Percentiles rank a stretch among this genome's conserved stretches.
Conservation (phyloP, 768 basidiomycete genomes). For the Pleurotus ostreatus region DNA sequence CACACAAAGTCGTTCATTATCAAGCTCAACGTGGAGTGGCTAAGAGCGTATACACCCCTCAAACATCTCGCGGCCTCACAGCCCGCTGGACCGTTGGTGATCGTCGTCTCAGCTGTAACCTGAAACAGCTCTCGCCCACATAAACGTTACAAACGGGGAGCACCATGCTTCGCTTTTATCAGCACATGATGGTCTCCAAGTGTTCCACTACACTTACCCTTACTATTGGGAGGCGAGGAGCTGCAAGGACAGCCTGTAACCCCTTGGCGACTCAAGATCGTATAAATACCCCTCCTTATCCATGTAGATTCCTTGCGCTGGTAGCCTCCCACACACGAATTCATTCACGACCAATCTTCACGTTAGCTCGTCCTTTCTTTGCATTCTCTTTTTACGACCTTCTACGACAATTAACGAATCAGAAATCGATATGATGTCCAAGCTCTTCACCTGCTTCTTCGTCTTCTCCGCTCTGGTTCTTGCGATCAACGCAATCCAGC, state of each 20-base stretch:
- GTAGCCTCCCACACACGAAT: constrained; percentile 13
- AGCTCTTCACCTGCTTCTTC: constrained; percentile 3
- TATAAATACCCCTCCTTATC: constrained; percentile 1
- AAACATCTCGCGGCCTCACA: too few relatives aligned
- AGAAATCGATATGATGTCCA: background rate
- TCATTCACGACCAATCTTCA: constrained; percentile 17
- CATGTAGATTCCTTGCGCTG: constrained; percentile 11
- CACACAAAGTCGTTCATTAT: background rate
- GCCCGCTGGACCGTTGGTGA: background rate
- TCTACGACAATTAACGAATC: background rate
- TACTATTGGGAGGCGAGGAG: background rate
- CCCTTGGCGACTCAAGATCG: background rate
- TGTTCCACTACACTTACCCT: background rate
- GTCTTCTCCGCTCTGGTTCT: background rate
- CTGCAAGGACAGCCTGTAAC: background rate
- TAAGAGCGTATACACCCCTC: too few relatives aligned
- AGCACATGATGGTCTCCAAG: constrained; percentile 6
- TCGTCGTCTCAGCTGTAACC: background rate
- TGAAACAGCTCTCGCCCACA: background rate
- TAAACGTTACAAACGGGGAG: background rate
- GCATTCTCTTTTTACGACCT: constrained; percentile 7
- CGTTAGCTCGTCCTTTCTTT: constrained; percentile 2
- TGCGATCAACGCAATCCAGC: background rate
- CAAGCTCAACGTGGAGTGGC: too few relatives aligned
- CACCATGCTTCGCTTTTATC: background rate